Conservation (phyloP, 352 stramenopile species). For the Globisporangium camurandrum region DNA sequence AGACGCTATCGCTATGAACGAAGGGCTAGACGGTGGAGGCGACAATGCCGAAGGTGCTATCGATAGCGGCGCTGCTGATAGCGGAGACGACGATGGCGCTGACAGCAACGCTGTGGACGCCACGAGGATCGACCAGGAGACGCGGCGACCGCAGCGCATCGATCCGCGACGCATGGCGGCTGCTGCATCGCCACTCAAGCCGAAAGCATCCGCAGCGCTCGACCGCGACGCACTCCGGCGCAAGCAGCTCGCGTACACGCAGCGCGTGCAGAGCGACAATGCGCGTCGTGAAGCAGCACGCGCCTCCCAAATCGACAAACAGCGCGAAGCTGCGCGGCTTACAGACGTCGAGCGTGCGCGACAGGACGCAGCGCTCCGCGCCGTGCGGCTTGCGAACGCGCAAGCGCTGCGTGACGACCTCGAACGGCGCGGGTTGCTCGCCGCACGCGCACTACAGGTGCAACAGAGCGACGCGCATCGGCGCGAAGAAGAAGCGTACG, state of each 20-base stretch:
- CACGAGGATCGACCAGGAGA: neutral
- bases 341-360: constrained; percentile 18
- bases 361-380: constrained; percentile 23
- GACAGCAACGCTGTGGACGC: neutral
- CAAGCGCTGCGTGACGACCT: constrained; percentile 27
- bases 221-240: constrained; percentile 12
- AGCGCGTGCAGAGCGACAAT: constrained; percentile 32
- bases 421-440: constrained; percentile 25
- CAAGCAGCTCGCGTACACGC: constrained; percentile 33
- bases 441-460: constrained; percentile 31
- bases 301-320: constrained; percentile 14
- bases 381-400: constrained; percentile 17
- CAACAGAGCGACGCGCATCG: constrained; percentile 41
- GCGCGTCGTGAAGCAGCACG: constrained; percentile 23
- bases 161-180: too few relatives aligned
- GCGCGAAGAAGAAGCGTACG: constrained; percentile 23
- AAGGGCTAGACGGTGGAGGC: too few relatives aligned
- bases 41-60: too few relatives aligned
- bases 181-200: neutral
- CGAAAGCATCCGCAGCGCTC: constrained; percentile 1
- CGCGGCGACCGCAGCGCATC: too few relatives aligned
- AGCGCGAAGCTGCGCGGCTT: constrained; percentile 17
- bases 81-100: neutral
- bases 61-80: too few relatives aligned
- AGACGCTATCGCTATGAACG: neutral